A percentile compares a stretch with the other conserved stretches of the same genome.
Conservation (phyloP, 768 basidiomycete species). For the Boletus sensibilis region DNA sequence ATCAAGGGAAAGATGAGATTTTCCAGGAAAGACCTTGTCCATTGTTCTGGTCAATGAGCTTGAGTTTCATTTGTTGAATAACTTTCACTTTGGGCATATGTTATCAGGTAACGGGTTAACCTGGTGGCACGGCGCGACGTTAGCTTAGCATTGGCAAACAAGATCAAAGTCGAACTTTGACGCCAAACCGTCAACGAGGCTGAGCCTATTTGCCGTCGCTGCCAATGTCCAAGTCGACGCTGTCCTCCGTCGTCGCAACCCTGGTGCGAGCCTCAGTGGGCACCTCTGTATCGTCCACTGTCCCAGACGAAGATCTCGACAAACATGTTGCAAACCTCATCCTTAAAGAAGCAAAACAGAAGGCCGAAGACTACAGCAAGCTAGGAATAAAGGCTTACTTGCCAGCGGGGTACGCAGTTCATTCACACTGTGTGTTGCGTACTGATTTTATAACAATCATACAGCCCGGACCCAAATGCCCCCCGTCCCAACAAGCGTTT, state of each 20-base stretch:
- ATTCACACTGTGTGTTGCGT: not conserved
- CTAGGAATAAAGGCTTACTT: conserved; percentile 81
- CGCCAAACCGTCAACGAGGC: conserved; percentile 5
- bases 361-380: conserved; percentile 75
- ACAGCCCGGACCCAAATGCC: conserved; percentile 65
- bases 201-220: not conserved
- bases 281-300: conserved; percentile 50
- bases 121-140: not conserved
- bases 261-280: conserved; percentile 82
- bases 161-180: conserved; percentile 12
- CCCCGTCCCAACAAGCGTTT: conserved; percentile 85
- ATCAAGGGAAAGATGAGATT: not conserved
- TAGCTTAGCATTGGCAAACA: conserved; percentile 19
- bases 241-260: conserved; percentile 82
- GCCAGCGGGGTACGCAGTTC: conserved; percentile 47
- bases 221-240: conserved; percentile 49
- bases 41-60: not conserved
- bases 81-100: not conserved
- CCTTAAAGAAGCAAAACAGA: conserved; percentile 89
- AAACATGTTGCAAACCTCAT: conserved; percentile 89
- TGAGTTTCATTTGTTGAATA: not conserved
- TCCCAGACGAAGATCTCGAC: conserved; percentile 86
- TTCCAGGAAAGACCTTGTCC: not conserved
- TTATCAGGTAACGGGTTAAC: not conserved
- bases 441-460: not conserved